Base-by-base conservation (phyloP, 257 asterid species). In the Rehmannia glutinosa region DNA sequence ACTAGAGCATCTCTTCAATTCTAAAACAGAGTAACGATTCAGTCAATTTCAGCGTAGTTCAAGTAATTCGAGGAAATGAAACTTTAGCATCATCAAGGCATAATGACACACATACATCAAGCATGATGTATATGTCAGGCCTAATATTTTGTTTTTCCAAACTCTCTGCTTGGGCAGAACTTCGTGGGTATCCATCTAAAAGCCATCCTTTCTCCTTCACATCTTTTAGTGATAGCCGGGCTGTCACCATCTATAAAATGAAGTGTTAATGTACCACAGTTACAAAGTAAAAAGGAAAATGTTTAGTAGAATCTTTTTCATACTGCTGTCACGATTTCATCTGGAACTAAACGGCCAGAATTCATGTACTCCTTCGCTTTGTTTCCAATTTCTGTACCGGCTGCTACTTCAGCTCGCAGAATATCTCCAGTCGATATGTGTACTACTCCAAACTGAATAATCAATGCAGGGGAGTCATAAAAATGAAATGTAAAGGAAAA, bases 191-290 rank as follows among this genome's bases (percentile, higher is more conserved):
- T 62, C 98, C 98, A 81, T 92, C 98, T 65, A 92, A 83, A 71
- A 90, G 96, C 98, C 98, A 92, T 32, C 98, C 98, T 66, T 86
- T 89, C 83, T 89, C 95, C 83, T 86, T 84, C 59, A 87, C 96
- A 79, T 92, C 98, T 71, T 82, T 73, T 54, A 70, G 76, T 23
- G 96, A 84, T 65, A 92, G 72, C 60, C 97, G 80, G 33, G 93
- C 55, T 71, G 84, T 90, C 72, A 89, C 98, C 96, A 92, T 92
- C 98, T 90, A 78, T 39, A 76, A 72, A 47, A 66, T 32, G 58
- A 70, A 75, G 49, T 46, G 42, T 66, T 70, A 71, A 57, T 63
- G 38, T 45, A 65, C 53, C 54, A 41, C 35, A 33, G 61, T 72
- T 19, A 38, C 20, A 47, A 69, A 72, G 32, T 15, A 55, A 69